Conservation (phyloP, 2,329 filamentous ascomycete genomes). For the Fusarium heterosporum region DNA sequence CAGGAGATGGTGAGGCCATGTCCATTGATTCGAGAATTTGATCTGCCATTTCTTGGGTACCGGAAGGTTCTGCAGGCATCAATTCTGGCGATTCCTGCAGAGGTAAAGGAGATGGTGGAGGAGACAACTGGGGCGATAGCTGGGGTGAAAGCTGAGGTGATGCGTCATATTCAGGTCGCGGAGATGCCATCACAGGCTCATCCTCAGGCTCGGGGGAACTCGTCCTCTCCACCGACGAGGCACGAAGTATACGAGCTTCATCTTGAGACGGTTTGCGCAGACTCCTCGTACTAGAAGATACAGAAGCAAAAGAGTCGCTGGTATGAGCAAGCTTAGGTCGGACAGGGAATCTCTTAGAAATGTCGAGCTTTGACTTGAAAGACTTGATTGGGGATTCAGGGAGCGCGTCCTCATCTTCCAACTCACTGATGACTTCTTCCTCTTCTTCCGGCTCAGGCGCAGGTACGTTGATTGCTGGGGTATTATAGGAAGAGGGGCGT, state of each 20-base stretch:
- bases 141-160: conserved; percentile 26
- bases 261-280: conserved; percentile 38
- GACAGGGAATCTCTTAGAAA: conserved; percentile 36
- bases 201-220: conserved; percentile 39
- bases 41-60: conserved; percentile 64
- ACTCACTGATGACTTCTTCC: conserved; percentile 58
- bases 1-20: conserved; percentile 67
- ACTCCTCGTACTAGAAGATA: conserved; percentile 32
- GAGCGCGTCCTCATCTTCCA: conserved; percentile 59
- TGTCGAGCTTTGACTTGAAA: conserved; percentile 41
- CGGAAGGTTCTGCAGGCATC: conserved; percentile 30
- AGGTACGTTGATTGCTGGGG: conserved; percentile 3
- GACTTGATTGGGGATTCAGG: conserved; percentile 41
- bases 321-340: conserved; percentile 47
- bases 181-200: conserved; percentile 29
- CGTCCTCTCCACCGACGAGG: conserved; percentile 33
- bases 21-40: conserved; percentile 67
- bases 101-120: conserved; percentile 5
- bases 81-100: conserved; percentile 23
- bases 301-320: conserved; percentile 40
- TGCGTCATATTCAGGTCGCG: conserved; percentile 22
- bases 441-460: conserved; percentile 22
- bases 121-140: conserved; percentile 9
- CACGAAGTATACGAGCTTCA: conserved; percentile 36
- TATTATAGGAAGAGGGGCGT: conserved; percentile 11